Base-by-base conservation (phyloP, 225 moss, liverwort and hornwort species). In the Bryoerythrophyllum caledonicum region DNA sequence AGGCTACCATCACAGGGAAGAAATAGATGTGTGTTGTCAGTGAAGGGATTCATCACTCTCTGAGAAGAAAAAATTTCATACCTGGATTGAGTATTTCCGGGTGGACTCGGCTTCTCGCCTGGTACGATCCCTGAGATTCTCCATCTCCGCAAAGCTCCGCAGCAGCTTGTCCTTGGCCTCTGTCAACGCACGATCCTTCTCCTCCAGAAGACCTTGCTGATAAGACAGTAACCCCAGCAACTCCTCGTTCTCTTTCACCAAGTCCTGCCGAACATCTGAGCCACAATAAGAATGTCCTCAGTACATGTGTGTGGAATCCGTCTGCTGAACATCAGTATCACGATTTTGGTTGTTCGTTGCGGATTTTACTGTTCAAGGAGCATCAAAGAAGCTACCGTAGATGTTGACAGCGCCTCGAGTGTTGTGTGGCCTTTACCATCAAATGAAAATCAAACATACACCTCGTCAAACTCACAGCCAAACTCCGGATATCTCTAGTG, bases 71-170 rank as follows among this genome's bases (percentile, higher is more conserved):
- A 9, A 23, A 52, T 25, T 21, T 12, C 53, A 11, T 65, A 93
- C 93, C 91, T 93, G 90, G 53, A 93, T 73, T 21, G 91, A 87
- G 59, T 68, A 89, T 35, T 91, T 91, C 10, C 85, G 82, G 4
- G 90, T 86, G 46, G 78, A 83, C 11, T 90, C 90, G 6, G 90
- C 87, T 44, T 93, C 92, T 73, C 92, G 82, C 70, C 77, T 82
- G 10, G 86, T 71, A 65, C 92, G 82, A 53, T 86, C 83, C 79
- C 88, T 82, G 7, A 90, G 74, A 73, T 90, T 89, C 67, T 93
- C 89, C 89, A 91, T 88, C 75, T 91, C 89, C 30, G 91, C 91
- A 60, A 88, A 73, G 77, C 85, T 85, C 64, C 90, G 89, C 12
- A 93, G 76, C 14, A 93, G 78, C 71, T 85, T 90, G 40, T 87